A percentile compares a stretch with the other conserved stretches of the same genome.
phyloP scores from a whole-genome alignment of 2,329 filamentous ascomycete genomes.

The Stagonosporopsis cucurbitacearum region DNA sequence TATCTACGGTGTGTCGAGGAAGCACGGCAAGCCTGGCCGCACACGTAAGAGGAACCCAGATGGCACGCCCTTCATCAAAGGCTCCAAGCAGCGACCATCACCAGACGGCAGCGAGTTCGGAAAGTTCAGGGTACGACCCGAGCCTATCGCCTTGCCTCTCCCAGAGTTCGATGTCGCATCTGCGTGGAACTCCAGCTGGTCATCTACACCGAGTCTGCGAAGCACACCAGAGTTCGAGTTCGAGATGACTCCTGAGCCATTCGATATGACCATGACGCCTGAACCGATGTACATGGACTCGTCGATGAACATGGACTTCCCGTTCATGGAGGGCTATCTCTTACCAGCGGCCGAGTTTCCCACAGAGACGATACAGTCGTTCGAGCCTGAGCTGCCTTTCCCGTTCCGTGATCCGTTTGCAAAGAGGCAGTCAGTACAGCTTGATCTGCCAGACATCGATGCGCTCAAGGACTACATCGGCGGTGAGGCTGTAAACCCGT shows the following conservation, averaged over 20 bases:
- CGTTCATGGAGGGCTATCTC: conserved; percentile 33
- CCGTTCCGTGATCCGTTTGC: conserved; percentile 39
- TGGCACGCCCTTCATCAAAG: conserved; percentile 40
- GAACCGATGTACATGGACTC: conserved; percentile 35
- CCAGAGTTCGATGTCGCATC: conserved; percentile 26
- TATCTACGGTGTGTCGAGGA: conserved; percentile 45
- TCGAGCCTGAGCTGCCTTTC: conserved; percentile 34
- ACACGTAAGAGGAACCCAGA: conserved; percentile 43
- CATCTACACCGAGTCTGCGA: conserved; percentile 36
- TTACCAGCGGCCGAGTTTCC: conserved; percentile 23
- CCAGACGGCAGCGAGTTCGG: conserved; percentile 38
- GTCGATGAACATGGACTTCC: conserved; percentile 21
- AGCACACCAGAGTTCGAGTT: conserved; percentile 36
- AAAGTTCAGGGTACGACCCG: conserved; percentile 35
- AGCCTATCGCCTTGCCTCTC: conserved; percentile 28
- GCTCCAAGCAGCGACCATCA: conserved; percentile 38
- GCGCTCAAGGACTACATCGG: conserved; percentile 37
- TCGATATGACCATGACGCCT: conserved; percentile 32
- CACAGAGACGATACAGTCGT: conserved; percentile 24
- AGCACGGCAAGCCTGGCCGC: conserved; percentile 45
- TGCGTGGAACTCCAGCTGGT: conserved; percentile 35
- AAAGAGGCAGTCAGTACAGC: conserved; percentile 33
- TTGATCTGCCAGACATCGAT: conserved; percentile 35
- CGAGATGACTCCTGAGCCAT: conserved; percentile 38
- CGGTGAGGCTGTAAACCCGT: conserved; percentile 30